These are phyloP conservation scores for Xerophyta viscosa DNA, from an alignment of 106 monocot species.

Conservation along the genomic window DNA sequence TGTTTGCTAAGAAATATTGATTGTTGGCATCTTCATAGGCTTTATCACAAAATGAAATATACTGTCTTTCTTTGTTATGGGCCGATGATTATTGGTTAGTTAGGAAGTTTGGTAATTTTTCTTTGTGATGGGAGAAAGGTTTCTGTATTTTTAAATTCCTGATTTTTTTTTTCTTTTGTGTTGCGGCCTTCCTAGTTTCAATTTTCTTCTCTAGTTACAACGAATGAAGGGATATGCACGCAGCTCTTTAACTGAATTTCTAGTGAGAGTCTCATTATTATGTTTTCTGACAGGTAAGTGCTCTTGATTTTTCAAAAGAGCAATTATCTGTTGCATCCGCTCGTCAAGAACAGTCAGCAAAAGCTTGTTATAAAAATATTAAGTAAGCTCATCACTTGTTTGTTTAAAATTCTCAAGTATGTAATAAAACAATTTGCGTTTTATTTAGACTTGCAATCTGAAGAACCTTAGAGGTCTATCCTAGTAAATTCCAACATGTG, in stretches of 20 bases:
- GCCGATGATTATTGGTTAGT: too few species aligned
- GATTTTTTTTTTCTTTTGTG: too few species aligned
- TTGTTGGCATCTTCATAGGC: too few species aligned
- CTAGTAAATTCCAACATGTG: background rate
- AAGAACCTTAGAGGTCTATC: background rate
- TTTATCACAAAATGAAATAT: too few species aligned
- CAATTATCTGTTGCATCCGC: constrained; percentile 58
- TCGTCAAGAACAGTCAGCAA: constrained; percentile 55
- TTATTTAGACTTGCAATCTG: background rate
- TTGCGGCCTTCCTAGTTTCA: too few species aligned
- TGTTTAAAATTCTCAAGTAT: background rate
- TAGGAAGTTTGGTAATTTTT: too few species aligned
- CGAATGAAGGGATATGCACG: too few species aligned
- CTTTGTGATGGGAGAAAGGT: too few species aligned
- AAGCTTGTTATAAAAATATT: constrained; percentile 77
- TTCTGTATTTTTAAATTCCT: too few species aligned
- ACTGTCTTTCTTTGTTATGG: too few species aligned
- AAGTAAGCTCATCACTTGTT: constrained; percentile 36
- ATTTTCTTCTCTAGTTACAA: background rate
- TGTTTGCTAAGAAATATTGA: too few species aligned
- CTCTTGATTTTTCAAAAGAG: constrained; percentile 73
- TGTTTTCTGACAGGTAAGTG: constrained; percentile 43
- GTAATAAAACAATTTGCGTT: background rate
- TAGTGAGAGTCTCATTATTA: constrained; percentile 2
- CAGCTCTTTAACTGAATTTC: background rate